These are phyloP conservation scores for Sporothrix humicola DNA, from an alignment of 2,329 filamentous ascomycete species.

Conservation along the genomic window DNA sequence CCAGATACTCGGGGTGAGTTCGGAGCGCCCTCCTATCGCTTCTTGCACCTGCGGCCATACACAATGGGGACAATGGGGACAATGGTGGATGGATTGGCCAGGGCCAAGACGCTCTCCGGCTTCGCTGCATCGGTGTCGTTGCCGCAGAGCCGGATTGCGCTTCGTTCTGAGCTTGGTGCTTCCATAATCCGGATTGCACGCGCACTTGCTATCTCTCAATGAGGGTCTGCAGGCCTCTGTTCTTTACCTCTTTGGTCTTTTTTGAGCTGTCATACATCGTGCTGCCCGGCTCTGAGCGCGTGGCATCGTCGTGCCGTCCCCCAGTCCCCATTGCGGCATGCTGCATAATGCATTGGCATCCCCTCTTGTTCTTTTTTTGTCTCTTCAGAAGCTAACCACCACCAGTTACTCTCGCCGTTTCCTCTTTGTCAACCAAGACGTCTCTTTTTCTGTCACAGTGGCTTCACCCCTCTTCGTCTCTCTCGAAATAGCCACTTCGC, in stretches of 20 bases:
- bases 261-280: not conserved
- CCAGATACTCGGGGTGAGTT: slow-evolving; percentile 1
- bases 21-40: not conserved
- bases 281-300: not conserved
- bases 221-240: not conserved
- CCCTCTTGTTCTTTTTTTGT: not conserved
- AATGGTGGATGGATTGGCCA: not conserved
- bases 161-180: not conserved
- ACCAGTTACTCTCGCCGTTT: slow-evolving; percentile 16
- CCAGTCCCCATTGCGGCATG: slow-evolving; percentile 14
- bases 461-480: not conserved
- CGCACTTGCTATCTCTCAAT: not conserved
- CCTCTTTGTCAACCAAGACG: slow-evolving; percentile 3
- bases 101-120: slow-evolving; percentile 15
- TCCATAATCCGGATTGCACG: not conserved
- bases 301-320: not conserved
- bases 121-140: slow-evolving; percentile 16
- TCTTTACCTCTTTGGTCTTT: not conserved
- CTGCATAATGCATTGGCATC: slow-evolving; percentile 19
- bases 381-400: slow-evolving; percentile 17
- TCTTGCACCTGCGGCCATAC: not conserved
- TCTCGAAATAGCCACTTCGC: slow-evolving; percentile 4
- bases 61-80: not conserved
- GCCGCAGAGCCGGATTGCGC: slow-evolving; percentile 4
- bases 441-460: not conserved